Evolutionary conservation across 345 rosid genomes (phyloP), one percentile per base, ranked within the genome.

Genomic region (Chamaenerion angustifolium): DNA sequence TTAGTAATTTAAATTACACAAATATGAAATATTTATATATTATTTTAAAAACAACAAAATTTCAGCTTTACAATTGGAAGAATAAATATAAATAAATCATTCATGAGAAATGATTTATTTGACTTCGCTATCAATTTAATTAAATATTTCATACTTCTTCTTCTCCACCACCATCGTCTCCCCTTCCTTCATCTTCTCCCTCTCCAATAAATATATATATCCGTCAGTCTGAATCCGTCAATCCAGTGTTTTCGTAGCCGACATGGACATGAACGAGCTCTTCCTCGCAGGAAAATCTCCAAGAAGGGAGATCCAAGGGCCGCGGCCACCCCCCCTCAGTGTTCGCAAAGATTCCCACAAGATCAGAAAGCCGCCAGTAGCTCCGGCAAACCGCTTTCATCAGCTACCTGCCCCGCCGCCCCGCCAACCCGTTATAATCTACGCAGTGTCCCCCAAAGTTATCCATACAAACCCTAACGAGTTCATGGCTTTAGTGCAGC

Each of bases 401-500:
- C 73, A 60, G 0, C 60, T 43, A 0, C 50, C 60, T 2, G 63
- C 57, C n/a, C 70, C 45, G 2, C 62, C 52, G 3, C 75, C 69
- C 10, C 61, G 76, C 3, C 78, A 66, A 2, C 97, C 97, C 1
- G 84, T 84, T 18, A 82, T 88, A 40, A 84, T 84, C 75, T 88
- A 88, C 74, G 76, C 92, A 1, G 78, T 80, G 37, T 82, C 97
- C 5, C 95, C 97, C 0, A 88, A 76, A 67, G 77, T 88, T 40
- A 84, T 88, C 52, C 95, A 88, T 63, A 82, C 88, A 7, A 75
- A 76, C 54, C 95, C 97, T 16, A 70, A 63, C 42, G 82, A 88
- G 37, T 88, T 88, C 79, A 88, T 80, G 95, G 64, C 52, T 49
- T 73, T 88, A n/a, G 97, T 88, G 11, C 95, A 88, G 63, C 84